phyloP scores from a whole-genome alignment of 176 grass and related monocot species.

The Chrysopogon serrulatus region DNA sequence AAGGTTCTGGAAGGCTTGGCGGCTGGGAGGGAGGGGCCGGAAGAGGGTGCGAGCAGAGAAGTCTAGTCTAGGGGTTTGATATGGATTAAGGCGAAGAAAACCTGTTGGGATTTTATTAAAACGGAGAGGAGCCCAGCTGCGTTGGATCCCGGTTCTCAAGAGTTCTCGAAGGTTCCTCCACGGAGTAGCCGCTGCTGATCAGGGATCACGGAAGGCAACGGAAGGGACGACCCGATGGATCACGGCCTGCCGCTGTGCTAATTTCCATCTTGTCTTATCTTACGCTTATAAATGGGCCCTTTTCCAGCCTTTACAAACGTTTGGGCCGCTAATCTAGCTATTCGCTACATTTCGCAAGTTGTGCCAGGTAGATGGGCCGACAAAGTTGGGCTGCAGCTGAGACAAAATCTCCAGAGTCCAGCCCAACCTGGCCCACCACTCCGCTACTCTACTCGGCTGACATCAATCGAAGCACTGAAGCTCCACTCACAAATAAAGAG shows the following conservation, averaged over 20 bases:
- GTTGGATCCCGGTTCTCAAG: conserved; percentile 29
- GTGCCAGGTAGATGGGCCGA: neutral
- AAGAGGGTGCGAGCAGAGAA: neutral
- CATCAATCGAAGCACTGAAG: no score
- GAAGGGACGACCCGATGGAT: conserved; percentile 30
- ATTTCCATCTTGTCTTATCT: neutral
- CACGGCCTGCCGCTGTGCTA: conserved; percentile 19
- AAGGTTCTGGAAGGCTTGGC: conserved; percentile 1
- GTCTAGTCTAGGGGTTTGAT: neutral
- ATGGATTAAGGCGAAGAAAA: conserved; percentile 17
- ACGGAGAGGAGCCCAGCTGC: conserved; percentile 9
- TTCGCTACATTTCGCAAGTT: neutral
- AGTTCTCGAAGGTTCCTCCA: conserved; percentile 53
- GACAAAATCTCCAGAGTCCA: neutral
- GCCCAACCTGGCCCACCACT: neutral
- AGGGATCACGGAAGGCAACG: neutral
- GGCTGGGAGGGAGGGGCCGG: conserved; percentile 8
- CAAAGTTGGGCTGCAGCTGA: neutral
- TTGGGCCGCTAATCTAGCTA: neutral
- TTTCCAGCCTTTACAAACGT: neutral
- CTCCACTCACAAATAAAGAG: no score
- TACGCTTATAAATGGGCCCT: rapidly evolving
- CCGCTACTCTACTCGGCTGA: neutral
- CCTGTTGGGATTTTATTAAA: conserved; percentile 49
- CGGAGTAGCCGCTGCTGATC: neutral